phyloP scores from a whole-genome alignment of 1,139 yeast species.

The Sugiyamaella paludigena region DNA sequence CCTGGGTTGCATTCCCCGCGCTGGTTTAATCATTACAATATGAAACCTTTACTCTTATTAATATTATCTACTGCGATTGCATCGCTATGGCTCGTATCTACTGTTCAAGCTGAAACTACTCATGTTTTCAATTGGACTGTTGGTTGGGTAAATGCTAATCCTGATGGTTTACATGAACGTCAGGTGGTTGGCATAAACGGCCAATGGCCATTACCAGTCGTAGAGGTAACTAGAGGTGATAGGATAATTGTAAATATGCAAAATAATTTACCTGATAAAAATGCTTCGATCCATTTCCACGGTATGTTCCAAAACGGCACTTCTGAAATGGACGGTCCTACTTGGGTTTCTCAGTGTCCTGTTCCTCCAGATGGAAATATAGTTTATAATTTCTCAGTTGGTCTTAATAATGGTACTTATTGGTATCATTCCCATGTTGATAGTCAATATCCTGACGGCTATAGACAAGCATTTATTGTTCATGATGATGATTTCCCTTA shows the following conservation, averaged over 20 bases:
- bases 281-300: constrained; percentile 85
- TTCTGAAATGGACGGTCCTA: constrained; percentile 86
- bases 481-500: constrained; percentile 53
- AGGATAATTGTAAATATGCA: constrained; percentile 61
- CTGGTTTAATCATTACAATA: constrained; percentile 2
- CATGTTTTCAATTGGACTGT: constrained; percentile 58
- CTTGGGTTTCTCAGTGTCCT: constrained; percentile 83
- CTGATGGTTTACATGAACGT: constrained; percentile 68
- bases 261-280: constrained; percentile 59
- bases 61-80: constrained; percentile 10
- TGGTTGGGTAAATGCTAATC: constrained; percentile 69
- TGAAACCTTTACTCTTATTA: constrained; percentile 8
- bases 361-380: constrained; percentile 71
- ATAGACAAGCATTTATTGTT: constrained; percentile 76
- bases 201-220: constrained; percentile 79
- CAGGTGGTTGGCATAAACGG: constrained; percentile 77
- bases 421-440: constrained; percentile 94
- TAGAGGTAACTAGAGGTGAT: constrained; percentile 72
- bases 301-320: constrained; percentile 83
- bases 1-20: no score
- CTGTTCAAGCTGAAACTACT: constrained; percentile 47
- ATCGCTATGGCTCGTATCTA: not conserved
- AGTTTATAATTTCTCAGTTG: constrained; percentile 75
- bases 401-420: constrained; percentile 73
- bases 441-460: constrained; percentile 89